A percentile compares a stretch with the other conserved stretches of the same genome.
These are phyloP conservation scores for Penicillium canariense DNA, from an alignment of 495 filamentous ascomycete genomes.

Conservation along the genomic window DNA sequence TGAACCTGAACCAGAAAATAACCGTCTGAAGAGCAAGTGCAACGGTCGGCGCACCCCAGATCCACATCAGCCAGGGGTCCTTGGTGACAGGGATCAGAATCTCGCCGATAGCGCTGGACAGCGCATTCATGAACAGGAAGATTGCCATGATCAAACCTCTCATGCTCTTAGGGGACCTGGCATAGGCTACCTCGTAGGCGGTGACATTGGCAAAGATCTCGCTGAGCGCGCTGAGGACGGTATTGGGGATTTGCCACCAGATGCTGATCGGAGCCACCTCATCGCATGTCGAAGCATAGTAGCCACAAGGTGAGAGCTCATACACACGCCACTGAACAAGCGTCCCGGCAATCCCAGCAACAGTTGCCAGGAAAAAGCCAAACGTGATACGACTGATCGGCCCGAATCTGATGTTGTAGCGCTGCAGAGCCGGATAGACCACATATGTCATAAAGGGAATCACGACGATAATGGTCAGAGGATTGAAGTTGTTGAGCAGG, in stretches of 20 bases:
- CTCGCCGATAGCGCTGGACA: slow-evolving; percentile 49
- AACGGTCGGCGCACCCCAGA: slow-evolving; percentile 52
- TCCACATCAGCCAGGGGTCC: slow-evolving; percentile 59
- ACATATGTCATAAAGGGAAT: slow-evolving; percentile 62
- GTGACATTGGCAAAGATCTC: slow-evolving; percentile 71
- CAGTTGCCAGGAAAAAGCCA: slow-evolving; percentile 57
- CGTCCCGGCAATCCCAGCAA: slow-evolving; percentile 57
- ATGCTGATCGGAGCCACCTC: slow-evolving; percentile 50
- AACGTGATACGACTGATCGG: slow-evolving; percentile 66
- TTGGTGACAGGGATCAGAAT: slow-evolving; percentile 58
- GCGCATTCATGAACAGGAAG: slow-evolving; percentile 56
- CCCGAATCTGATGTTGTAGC: slow-evolving; percentile 52
- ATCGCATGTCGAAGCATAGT: slow-evolving; percentile 47
- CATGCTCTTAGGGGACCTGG: slow-evolving; percentile 67
- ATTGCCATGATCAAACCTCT: slow-evolving; percentile 64
- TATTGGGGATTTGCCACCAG: slow-evolving; percentile 51
- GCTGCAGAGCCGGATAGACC: slow-evolving; percentile 60
- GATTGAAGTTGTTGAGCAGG: slow-evolving; percentile 66
- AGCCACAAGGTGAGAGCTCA: slow-evolving; percentile 49
- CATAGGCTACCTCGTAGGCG: slow-evolving; percentile 70
- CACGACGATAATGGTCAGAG: slow-evolving; percentile 62
- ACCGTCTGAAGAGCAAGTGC: slow-evolving; percentile 47
- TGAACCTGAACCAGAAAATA: slow-evolving; percentile 48
- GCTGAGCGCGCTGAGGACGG: slow-evolving; percentile 58
- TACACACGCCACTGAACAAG: slow-evolving; percentile 66